These are phyloP conservation scores for Puya raimondii DNA, from an alignment of 176 grass and related monocot species.

Conservation along the genomic window DNA sequence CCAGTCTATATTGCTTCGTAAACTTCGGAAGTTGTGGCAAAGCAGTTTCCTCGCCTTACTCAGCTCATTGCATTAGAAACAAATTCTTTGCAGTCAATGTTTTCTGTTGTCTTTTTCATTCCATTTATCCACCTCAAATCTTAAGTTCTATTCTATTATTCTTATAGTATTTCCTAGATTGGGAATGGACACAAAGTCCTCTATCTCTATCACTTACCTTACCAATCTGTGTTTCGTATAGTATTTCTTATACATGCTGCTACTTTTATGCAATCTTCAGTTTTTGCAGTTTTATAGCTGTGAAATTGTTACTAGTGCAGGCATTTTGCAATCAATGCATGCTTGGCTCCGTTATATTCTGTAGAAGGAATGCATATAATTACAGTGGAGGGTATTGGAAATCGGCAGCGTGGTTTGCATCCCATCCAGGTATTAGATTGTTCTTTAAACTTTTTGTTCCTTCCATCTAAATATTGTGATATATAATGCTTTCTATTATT, in stretches of 20 bases:
- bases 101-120: not conserved
- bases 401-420: conserved; percentile 63
- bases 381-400: conserved; percentile 89
- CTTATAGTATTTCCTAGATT: not conserved
- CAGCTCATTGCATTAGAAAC: not conserved
- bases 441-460: conserved; percentile 20
- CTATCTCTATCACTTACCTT: no score
- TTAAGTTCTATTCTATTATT: not conserved
- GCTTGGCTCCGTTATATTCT: conserved; percentile 90
- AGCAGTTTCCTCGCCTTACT: not conserved
- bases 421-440: conserved; percentile 65
- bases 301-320: conserved; percentile 29
- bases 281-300: not conserved
- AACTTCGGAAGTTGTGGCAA: not conserved
- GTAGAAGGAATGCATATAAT: conserved; percentile 98
- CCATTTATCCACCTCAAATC: not conserved
- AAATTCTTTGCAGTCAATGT: not conserved
- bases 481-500: not conserved
- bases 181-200: not conserved
- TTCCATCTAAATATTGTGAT: not conserved
- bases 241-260: not conserved
- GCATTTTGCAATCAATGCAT: conserved; percentile 95
- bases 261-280: not conserved
- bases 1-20: conserved; percentile 3
- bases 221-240: not conserved